Conservation (phyloP, 345 rosid genomes). For the Tarenaya hassleriana region DNA sequence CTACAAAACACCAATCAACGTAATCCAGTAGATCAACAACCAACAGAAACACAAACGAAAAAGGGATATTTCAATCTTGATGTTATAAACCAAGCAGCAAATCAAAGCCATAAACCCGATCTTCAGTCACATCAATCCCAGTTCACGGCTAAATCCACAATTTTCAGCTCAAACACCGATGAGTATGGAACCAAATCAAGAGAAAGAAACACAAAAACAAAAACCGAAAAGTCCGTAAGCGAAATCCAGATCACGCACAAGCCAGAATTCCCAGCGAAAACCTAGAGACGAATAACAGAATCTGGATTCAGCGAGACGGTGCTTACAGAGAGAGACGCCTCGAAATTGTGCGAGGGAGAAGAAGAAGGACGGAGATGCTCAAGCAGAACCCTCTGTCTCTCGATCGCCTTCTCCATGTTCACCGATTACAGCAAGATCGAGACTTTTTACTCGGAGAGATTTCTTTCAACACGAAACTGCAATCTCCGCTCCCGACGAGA, state of each 20-base stretch:
- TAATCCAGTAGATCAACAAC: background rate
- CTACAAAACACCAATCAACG: too few relatives aligned
- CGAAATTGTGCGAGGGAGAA: conserved; percentile 33
- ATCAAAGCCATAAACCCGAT: too few relatives aligned
- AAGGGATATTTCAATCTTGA: too few relatives aligned
- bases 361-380: conserved; percentile 66
- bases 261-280: background rate
- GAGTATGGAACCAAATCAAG: background rate
- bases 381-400: conserved; percentile 66
- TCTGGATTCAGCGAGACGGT: background rate
- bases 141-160: background rate
- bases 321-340: conserved; percentile 56
- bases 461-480: too few relatives aligned
- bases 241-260: background rate
- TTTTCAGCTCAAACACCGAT: too few relatives aligned
- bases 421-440: too few relatives aligned
- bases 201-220: background rate
- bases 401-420: conserved; percentile 68
- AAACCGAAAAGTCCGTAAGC: too few relatives aligned
- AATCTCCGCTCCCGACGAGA: too few relatives aligned
- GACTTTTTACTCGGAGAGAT: too few relatives aligned
- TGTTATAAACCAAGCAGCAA: background rate
- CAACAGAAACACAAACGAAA: background rate
- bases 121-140: background rate
- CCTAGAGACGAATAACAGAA: background rate